Percentiles rank a stretch among this genome's conserved stretches.
Evolutionary conservation across 225 moss, liverwort and hornwort genomes (phyloP).

Genomic region (Polytrichum formosum): DNA sequence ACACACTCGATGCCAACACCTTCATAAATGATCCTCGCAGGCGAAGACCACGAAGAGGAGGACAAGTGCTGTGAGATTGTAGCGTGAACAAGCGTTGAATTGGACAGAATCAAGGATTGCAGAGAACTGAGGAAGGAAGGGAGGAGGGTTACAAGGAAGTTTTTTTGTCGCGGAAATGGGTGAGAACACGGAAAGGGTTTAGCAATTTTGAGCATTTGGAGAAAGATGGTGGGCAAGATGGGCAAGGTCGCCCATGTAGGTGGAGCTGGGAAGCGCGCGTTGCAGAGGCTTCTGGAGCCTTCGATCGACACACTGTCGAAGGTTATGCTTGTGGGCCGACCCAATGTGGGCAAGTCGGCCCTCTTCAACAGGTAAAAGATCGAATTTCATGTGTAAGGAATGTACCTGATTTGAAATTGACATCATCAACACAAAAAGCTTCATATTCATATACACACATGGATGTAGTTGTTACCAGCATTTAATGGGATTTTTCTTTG

Average conservation of each 20-base stretch:
- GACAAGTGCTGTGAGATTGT: no score
- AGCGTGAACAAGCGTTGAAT: no score
- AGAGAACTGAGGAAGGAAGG: neutral
- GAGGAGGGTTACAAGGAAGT: neutral
- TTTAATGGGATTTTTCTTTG: neutral
- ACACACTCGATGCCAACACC: no score
- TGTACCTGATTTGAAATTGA: neutral
- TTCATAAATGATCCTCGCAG: no score
- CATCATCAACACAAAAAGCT: no score
- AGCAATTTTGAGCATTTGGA: neutral
- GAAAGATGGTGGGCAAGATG: slow-evolving; percentile 4
- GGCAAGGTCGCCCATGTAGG: slow-evolving; percentile 36
- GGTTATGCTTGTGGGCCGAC: slow-evolving; percentile 91
- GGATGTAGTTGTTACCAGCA: no score
- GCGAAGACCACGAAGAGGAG: no score
- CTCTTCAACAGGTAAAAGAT: slow-evolving; percentile 74
- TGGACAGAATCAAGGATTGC: neutral
- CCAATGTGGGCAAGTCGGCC: slow-evolving; percentile 93
- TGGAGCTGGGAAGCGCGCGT: slow-evolving; percentile 42
- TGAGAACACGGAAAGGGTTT: neutral
- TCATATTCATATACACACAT: no score
- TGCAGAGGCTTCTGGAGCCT: slow-evolving; percentile 52
- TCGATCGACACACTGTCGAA: slow-evolving; percentile 54
- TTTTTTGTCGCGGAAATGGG: neutral
- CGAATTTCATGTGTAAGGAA: neutral